Conservation (phyloP, 495 filamentous ascomycete genomes). For the Margaritispora aquatica region DNA sequence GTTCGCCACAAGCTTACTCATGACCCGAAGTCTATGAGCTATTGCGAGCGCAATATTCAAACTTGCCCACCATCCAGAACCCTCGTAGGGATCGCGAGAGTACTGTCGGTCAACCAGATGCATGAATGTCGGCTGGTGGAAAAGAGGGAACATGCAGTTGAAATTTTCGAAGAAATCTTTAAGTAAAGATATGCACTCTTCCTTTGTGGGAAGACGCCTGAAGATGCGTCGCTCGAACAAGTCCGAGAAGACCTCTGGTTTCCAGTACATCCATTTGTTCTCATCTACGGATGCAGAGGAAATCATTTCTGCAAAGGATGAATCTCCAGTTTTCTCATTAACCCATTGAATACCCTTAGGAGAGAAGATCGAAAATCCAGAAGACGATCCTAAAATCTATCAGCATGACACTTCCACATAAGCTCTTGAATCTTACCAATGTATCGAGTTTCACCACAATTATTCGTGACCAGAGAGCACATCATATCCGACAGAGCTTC, state of each 20-base stretch:
- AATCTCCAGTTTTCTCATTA: conserved; percentile 94
- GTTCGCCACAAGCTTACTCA: conserved; percentile 83
- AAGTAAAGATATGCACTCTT: conserved; percentile 73
- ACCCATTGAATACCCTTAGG: conserved; percentile 99
- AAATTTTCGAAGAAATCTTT: conserved; percentile 97
- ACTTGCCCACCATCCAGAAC: conserved; percentile 97
- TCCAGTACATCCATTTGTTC: conserved; percentile 94
- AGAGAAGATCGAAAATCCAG: conserved; percentile 96
- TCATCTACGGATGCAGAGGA: conserved; percentile 73
- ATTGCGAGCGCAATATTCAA: conserved; percentile 92
- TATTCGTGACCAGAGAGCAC: conserved; percentile 98
- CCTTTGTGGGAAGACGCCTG: conserved; percentile 71
- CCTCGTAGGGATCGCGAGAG: conserved; percentile 85
- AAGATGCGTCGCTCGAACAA: conserved; percentile 86
- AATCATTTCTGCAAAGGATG: conserved; percentile 94
- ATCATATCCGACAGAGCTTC: conserved; percentile 96
- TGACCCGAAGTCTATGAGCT: conserved; percentile 84
- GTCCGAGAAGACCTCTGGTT: conserved; percentile 88
- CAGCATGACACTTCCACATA: not conserved
- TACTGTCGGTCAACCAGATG: conserved; percentile 91
- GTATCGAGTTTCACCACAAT: conserved; percentile 91
- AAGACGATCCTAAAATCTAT: conserved; percentile 69
- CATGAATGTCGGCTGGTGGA: conserved; percentile 98
- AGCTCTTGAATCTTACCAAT: conserved; percentile 57
- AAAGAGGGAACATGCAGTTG: conserved; percentile 96